Evolutionary conservation across 768 basidiomycete genomes (phyloP).

Genomic region (Austroboletus festivus): DNA sequence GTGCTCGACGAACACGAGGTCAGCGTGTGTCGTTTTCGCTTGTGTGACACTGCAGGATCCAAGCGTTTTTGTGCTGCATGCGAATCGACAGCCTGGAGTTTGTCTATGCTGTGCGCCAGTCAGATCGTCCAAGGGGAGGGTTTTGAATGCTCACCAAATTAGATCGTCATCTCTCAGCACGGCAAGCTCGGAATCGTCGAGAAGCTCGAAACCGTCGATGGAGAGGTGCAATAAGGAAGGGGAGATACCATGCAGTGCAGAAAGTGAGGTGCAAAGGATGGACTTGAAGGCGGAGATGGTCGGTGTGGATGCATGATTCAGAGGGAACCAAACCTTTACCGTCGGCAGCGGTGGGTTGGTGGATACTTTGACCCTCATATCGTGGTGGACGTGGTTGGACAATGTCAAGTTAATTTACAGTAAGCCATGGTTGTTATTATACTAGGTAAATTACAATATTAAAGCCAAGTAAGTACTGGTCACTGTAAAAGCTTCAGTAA

Average conservation of each 20-base stretch:
- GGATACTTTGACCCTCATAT: conserved; percentile 51
- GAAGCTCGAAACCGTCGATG: conserved; percentile 30
- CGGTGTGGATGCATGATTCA: conserved; percentile 3
- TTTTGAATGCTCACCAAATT: conserved; percentile 17
- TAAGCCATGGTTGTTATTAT: too few relatives aligned
- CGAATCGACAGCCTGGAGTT: neutral
- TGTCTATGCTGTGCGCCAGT: conserved; percentile 19
- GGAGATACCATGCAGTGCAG: conserved; percentile 1
- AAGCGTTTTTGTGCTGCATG: neutral
- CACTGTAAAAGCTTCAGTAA: conserved; percentile 4
- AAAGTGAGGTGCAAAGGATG: conserved; percentile 15
- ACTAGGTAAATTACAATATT: too few relatives aligned
- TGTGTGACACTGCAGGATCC: conserved; percentile 1
- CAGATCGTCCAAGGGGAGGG: neutral
- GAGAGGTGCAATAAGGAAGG: conserved; percentile 15
- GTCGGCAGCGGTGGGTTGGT: conserved; percentile 45
- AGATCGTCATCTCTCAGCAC: conserved; percentile 29
- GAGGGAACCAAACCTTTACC: conserved; percentile 52
- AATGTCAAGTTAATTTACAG: too few relatives aligned
- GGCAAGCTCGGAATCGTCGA: conserved; percentile 25
- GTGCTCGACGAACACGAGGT: conserved; percentile 17
- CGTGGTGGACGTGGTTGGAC: too few relatives aligned
- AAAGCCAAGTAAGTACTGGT: too few relatives aligned
- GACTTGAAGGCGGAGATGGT: conserved; percentile 20
- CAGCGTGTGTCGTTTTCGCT: conserved; percentile 27